phyloP scores from a whole-genome alignment of 208 protist species.

The Trypanosoma cruzi region DNA sequence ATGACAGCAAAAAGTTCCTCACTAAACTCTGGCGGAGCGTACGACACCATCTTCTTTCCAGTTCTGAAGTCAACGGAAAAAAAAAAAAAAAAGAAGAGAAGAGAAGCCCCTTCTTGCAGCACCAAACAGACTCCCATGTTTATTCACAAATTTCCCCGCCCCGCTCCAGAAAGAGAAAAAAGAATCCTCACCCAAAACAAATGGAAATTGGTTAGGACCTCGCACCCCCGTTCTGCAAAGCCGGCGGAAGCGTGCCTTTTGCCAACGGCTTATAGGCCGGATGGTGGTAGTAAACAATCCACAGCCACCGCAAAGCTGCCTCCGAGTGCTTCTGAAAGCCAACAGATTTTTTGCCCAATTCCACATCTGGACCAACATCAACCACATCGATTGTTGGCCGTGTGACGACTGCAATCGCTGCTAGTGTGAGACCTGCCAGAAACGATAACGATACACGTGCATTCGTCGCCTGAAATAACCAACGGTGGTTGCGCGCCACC shows the following conservation, averaged over 20 bases:
- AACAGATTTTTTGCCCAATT: constrained; percentile 44
- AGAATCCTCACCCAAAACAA: too few relatives aligned
- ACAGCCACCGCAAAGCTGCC: constrained; percentile 69
- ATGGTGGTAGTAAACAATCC: constrained; percentile 88
- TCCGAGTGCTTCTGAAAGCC: constrained; percentile 72
- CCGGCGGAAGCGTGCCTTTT: not conserved
- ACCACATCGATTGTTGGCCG: constrained; percentile 48
- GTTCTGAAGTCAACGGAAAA: constrained; percentile 9
- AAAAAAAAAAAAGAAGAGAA: constrained; percentile 23
- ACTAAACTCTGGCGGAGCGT: constrained; percentile 31
- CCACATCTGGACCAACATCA: constrained; percentile 59
- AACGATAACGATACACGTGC: constrained; percentile 59
- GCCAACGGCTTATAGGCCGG: constrained; percentile 52
- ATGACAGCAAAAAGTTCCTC: constrained; percentile 64
- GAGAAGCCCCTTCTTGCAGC: not conserved
- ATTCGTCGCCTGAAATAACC: constrained; percentile 75
- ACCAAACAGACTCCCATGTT: not conserved
- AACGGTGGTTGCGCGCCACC: constrained; percentile 64
- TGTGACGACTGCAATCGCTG: constrained; percentile 46
- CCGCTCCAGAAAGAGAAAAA: not conserved
- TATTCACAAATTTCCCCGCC: not conserved
- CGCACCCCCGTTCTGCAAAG: not conserved
- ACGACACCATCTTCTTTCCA: constrained; percentile 4
- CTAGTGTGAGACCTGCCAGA: constrained; percentile 45
- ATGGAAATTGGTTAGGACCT: not conserved